Evolutionary conservation across 2,329 filamentous ascomycete species (phyloP).

Genomic region (Furcasterigmium furcatum): DNA sequence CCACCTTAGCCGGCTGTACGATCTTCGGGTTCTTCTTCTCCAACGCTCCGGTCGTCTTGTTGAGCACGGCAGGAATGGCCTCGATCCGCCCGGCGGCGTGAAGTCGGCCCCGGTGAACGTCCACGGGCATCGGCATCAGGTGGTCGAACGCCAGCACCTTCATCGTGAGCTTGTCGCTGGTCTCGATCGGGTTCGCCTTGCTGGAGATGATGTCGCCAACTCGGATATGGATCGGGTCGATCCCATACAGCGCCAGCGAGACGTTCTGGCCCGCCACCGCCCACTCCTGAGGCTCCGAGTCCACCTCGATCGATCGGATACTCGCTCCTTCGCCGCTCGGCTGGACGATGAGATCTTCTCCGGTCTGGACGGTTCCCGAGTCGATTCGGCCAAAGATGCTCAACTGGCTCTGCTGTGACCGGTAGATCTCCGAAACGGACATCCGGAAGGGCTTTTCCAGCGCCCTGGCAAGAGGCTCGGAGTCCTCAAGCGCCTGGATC

Average conservation of each 20-base stretch:
- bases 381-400: slow-evolving; percentile 86
- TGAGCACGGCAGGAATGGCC: slow-evolving; percentile 68
- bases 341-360: slow-evolving; percentile 75
- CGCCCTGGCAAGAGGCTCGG: slow-evolving; percentile 67
- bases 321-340: slow-evolving; percentile 78
- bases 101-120: slow-evolving; percentile 82
- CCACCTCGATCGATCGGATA: slow-evolving; percentile 78
- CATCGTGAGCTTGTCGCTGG: slow-evolving; percentile 70
- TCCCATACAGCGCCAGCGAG: slow-evolving; percentile 77
- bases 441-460: slow-evolving; percentile 79
- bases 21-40: slow-evolving; percentile 83
- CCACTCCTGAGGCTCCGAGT: slow-evolving; percentile 75
- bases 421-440: slow-evolving; percentile 84
- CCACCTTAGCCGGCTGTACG: slow-evolving; percentile 75
- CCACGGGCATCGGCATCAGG: slow-evolving; percentile 82
- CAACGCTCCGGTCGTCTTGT: slow-evolving; percentile 74
- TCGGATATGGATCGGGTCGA: slow-evolving; percentile 79
- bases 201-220: slow-evolving; percentile 86
- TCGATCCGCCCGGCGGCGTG: slow-evolving; percentile 74
- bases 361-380: slow-evolving; percentile 77
- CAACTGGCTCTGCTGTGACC: slow-evolving; percentile 74
- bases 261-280: slow-evolving; percentile 89
- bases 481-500: slow-evolving; percentile 80
- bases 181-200: slow-evolving; percentile 62
- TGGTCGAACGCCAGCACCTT: slow-evolving; percentile 90